phyloP scores from a whole-genome alignment of 108 stramenopile genomes.

The Skeletonema costatum region DNA sequence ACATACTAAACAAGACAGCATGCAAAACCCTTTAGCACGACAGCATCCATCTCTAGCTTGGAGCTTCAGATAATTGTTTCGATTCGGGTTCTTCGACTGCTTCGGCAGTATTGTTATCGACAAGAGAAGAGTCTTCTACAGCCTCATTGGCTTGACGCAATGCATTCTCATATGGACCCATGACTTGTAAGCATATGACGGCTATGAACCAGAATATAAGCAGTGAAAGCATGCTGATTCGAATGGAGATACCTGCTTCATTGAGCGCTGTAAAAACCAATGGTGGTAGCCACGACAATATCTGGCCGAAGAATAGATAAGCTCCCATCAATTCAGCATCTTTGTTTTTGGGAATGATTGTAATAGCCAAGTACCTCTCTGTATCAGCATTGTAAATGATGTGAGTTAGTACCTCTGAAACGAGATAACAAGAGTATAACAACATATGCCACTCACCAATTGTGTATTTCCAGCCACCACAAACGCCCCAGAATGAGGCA shows the following conservation, averaged over 20 bases:
- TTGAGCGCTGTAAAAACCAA: conserved; percentile 42
- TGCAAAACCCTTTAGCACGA: not conserved
- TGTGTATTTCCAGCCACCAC: conserved; percentile 45
- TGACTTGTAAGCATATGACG: conserved; percentile 9
- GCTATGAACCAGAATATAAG: conserved; percentile 17
- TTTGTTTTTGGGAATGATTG: conserved; percentile 70
- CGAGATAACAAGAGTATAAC: not conserved
- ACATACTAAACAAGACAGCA: not conserved
- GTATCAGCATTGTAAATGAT: not conserved
- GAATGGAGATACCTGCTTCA: conserved; percentile 30
- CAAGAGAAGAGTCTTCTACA: not conserved
- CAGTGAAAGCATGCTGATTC: conserved; percentile 22
- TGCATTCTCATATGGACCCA: conserved; percentile 14
- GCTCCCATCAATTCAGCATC: conserved; percentile 81
- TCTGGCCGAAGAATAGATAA: conserved; percentile 59
- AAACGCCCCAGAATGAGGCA: conserved; percentile 37
- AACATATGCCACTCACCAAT: conserved; percentile 12
- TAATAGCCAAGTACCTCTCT: conserved; percentile 56
- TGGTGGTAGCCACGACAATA: conserved; percentile 45
- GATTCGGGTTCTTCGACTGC: not conserved
- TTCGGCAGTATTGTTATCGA: not conserved
- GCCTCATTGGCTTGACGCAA: not conserved
- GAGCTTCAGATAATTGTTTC: not conserved
- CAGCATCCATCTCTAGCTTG: not conserved
- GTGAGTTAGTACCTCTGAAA: not conserved